phyloP scores from a whole-genome alignment of 345 rosid species.

The Trapa incisa region DNA sequence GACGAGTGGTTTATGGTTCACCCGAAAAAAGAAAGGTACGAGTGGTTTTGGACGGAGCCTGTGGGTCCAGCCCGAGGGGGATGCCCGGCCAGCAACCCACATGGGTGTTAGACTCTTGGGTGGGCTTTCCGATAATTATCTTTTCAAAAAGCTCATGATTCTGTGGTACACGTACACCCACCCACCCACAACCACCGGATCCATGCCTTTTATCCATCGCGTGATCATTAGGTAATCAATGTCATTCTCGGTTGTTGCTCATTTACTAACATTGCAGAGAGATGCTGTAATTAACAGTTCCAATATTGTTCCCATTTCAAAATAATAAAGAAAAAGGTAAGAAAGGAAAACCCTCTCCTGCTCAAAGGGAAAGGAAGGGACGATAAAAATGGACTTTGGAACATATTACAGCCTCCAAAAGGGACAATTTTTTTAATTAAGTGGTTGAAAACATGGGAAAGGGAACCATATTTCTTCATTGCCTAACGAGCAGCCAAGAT shows the following conservation, averaged over 20 bases:
- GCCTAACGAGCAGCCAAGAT: background rate
- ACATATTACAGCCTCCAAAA: background rate
- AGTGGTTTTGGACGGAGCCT: background rate
- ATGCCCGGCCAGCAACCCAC: background rate
- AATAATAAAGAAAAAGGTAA: too few species aligned
- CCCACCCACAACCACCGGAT: background rate
- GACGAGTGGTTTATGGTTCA: background rate
- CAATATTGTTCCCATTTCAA: too few species aligned
- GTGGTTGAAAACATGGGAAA: background rate
- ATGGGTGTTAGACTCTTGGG: conserved; percentile 4
- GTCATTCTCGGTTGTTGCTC: too few species aligned
- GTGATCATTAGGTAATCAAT: background rate
- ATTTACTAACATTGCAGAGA: too few species aligned
- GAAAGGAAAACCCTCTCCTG: too few species aligned
- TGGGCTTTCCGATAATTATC: background rate
- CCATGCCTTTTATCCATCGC: background rate
- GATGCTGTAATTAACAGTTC: too few species aligned
- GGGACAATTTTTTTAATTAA: background rate
- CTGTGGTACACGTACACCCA: background rate
- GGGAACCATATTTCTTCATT: background rate
- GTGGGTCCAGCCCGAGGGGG: conserved; percentile 5
- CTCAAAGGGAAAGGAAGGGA: too few species aligned
- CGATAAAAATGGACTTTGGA: background rate
- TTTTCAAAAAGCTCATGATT: background rate
- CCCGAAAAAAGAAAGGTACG: background rate